Base-by-base conservation (phyloP, 768 basidiomycete genomes). In the Hygrocybe coccinea region DNA sequence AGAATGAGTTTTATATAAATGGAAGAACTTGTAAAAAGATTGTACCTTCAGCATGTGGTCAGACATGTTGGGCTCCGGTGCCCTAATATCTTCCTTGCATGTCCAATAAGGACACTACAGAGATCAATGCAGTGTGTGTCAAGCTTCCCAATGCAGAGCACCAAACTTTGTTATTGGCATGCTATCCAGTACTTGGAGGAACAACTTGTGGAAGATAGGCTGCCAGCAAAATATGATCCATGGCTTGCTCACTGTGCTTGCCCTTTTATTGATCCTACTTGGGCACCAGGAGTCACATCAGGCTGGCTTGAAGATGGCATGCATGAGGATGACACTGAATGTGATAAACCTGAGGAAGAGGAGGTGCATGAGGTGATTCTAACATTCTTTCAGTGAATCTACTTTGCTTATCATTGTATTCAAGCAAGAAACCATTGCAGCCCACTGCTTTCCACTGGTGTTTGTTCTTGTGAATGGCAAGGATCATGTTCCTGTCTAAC, bases 151-250 rank as follows among this genome's bases (percentile, higher is more conserved):
- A 64, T 6, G 68, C 71, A 11, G 75, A 76, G 50, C 70, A 73
- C 35, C 73, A 73, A n/a, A 52, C 55, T 76, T 0, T 76, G 73
- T 56, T 71, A 69, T 43, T 75, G 74, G 73, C 74, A 74, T 55
- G 62, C 60, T 14, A 50, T 74, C 12, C 56, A 60, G 5, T 65
- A 65, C 0, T 38, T 71, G 14, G 73, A 72, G 35, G 63, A 50
- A 15, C 64, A 67, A 0, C 61, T 73, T 0, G 48, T 67, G 1
- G 67, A 68, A 44, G 52, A 70, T 1, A 60, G 63, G 0, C 36
- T 24, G 1, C 74, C 73, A 0, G 67, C 56, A 1, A 62, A 14
- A 14, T 75, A 74, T 52, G 55, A 71, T 55, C 61, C 56, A 1
- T 48, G 47, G 0, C 55, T 60, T n/a, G 72, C 71, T 0, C 50